A percentile compares a stretch with the other conserved stretches of the same genome.
Evolutionary conservation across 148 eudicot genomes (phyloP).

Genomic region (Rhododendron mucronatum): DNA sequence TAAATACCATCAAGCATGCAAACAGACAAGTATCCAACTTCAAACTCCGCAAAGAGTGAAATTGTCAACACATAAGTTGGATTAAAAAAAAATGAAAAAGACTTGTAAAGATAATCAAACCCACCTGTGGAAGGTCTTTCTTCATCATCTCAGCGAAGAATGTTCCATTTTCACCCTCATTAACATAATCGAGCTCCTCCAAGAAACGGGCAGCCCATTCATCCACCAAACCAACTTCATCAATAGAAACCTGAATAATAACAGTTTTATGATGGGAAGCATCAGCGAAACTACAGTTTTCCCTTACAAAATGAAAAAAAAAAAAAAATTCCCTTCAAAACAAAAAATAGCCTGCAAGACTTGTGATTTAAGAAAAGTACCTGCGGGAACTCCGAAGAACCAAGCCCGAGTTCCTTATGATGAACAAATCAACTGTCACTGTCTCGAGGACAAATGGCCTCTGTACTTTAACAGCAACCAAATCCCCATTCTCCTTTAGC

Average conservation of each 20-base stretch:
- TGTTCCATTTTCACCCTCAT: slow-evolving; percentile 97
- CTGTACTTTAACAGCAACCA: slow-evolving; percentile 98
- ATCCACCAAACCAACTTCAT: slow-evolving; percentile 95
- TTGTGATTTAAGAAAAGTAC: slow-evolving; percentile 29
- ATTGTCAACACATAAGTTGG: not conserved
- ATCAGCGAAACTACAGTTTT: not conserved
- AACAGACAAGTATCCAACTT: not conserved
- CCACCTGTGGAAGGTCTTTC: slow-evolving; percentile 94
- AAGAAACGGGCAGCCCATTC: slow-evolving; percentile 99
- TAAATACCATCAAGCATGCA: not conserved
- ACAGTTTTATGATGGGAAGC: not conserved
- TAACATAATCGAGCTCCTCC: slow-evolving; percentile 96
- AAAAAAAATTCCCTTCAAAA: not conserved
- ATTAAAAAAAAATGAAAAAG: not conserved
- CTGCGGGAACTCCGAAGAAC: slow-evolving; percentile 91
- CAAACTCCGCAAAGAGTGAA: not conserved
- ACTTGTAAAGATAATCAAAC: not conserved
- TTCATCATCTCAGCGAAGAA: slow-evolving; percentile 95
- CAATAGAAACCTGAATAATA: slow-evolving; percentile 64
- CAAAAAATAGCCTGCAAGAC: slow-evolving; percentile 4
- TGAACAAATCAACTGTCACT: slow-evolving; percentile 78
- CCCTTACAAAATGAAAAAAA: not conserved
- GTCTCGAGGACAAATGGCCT: slow-evolving; percentile 99
- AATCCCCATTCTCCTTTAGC: slow-evolving; percentile 90
- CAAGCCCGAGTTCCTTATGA: slow-evolving; percentile 86